These are phyloP conservation scores for Colletotrichum zoysiae DNA, from an alignment of 2,329 filamentous ascomycete genomes.

Conservation along the genomic window DNA sequence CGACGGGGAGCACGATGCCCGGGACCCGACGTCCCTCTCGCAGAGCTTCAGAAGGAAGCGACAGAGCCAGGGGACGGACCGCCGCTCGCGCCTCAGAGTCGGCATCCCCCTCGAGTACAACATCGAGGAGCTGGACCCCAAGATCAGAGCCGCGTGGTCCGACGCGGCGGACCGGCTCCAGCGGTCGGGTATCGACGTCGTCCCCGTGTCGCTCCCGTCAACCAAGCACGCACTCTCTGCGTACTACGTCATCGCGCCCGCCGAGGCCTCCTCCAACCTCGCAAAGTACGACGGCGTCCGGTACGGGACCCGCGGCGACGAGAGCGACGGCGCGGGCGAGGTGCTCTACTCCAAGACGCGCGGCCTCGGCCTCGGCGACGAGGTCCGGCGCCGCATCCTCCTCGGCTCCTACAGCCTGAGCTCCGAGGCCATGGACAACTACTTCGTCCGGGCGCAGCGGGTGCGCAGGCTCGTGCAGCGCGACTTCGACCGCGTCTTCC, in stretches of 20 bases:
- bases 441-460: slow-evolving; percentile 94
- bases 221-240: slow-evolving; percentile 89
- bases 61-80: slow-evolving; percentile 44
- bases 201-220: slow-evolving; percentile 83
- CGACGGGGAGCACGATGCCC: slow-evolving; percentile 69
- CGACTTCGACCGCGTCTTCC: slow-evolving; percentile 88
- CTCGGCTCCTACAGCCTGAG: slow-evolving; percentile 92
- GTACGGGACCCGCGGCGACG: slow-evolving; percentile 75
- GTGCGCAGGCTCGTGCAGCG: slow-evolving; percentile 84
- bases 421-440: slow-evolving; percentile 92
- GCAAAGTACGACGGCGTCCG: slow-evolving; percentile 98
- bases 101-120: slow-evolving; percentile 85
- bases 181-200: slow-evolving; percentile 75
- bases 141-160: slow-evolving; percentile 79
- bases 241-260: slow-evolving; percentile 95
- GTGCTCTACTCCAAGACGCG: slow-evolving; percentile 83
- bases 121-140: slow-evolving; percentile 79
- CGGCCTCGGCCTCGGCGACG: slow-evolving; percentile 80
- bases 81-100: slow-evolving; percentile 57
- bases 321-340: slow-evolving; percentile 68
- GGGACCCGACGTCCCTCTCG: slow-evolving; percentile 81
- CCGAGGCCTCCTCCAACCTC: slow-evolving; percentile 95
- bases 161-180: slow-evolving; percentile 70
- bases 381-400: slow-evolving; percentile 88
- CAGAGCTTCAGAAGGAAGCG: slow-evolving; percentile 65